phyloP scores from a whole-genome alignment of 306 rosid species.

The Prunus mongolica region DNA sequence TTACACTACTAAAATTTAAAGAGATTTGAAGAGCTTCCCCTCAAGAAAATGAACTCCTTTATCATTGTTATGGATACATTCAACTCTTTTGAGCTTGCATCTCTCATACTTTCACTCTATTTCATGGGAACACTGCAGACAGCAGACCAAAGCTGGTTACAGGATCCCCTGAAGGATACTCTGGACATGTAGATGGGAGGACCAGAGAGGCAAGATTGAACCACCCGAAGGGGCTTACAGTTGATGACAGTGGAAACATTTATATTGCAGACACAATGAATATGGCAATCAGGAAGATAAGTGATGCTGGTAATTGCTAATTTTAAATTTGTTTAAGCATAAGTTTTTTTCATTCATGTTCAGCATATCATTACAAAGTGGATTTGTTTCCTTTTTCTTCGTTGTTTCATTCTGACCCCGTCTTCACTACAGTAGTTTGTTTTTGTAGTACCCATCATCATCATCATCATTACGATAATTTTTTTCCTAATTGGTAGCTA shows the following conservation, averaged over 20 bases:
- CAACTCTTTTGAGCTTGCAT: background rate
- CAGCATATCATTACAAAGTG: background rate
- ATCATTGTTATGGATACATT: background rate
- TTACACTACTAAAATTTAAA: background rate
- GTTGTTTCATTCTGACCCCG: background rate
- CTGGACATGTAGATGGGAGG: constrained; percentile 87
- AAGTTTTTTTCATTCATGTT: background rate
- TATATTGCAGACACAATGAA: constrained; percentile 83
- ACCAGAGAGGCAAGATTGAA: constrained; percentile 81
- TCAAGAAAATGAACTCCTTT: background rate
- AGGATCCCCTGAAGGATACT: constrained; percentile 82
- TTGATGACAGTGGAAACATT: constrained; percentile 89
- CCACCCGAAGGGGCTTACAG: constrained; percentile 83
- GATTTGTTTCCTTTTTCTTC: background rate
- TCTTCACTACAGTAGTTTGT: background rate
- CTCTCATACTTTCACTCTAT: constrained; percentile 9
- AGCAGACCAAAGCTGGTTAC: constrained; percentile 80
- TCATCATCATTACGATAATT: background rate
- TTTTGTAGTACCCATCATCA: background rate
- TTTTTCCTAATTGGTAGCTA: background rate
- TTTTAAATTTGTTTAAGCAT: background rate
- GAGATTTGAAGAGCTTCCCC: background rate
- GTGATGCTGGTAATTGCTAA: constrained; percentile 62
- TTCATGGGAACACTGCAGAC: constrained; percentile 50
- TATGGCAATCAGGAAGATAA: constrained; percentile 90